phyloP scores from a whole-genome alignment of 306 rosid species.

The Lathyrus tuberosus region DNA sequence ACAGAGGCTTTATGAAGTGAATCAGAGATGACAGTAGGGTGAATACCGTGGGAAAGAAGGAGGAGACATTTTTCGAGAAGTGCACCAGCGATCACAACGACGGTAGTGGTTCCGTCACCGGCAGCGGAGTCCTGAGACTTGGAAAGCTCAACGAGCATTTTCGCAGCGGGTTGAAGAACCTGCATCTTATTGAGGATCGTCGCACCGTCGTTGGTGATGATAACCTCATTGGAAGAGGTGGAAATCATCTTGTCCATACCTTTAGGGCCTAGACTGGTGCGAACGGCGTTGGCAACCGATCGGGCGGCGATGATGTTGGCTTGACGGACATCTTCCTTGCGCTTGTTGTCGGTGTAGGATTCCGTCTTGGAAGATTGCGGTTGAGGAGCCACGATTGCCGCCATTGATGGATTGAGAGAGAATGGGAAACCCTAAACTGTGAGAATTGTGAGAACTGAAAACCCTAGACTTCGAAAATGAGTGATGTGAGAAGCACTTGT shows the following conservation, averaged over 20 bases:
- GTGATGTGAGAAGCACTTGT: background rate
- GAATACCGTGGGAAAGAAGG: conserved; percentile 83
- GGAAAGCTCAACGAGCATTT: conserved; percentile 97
- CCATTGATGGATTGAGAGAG: conserved; percentile 50
- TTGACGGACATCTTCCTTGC: conserved; percentile 91
- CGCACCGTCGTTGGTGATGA: conserved; percentile 98
- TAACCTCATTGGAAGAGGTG: conserved; percentile 82
- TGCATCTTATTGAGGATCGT: conserved; percentile 98
- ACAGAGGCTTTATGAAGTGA: conserved; percentile 78
- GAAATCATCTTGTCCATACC: conserved; percentile 99
- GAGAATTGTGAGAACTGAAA: conserved; percentile 8
- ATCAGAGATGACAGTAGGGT: conserved; percentile 87
- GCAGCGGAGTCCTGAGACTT: conserved; percentile 93
- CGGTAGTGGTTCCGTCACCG: conserved; percentile 96
- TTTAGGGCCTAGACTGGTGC: conserved; percentile 91
- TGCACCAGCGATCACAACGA: conserved; percentile 88
- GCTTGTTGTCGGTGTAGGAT: conserved; percentile 90
- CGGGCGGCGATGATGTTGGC: conserved; percentile 88
- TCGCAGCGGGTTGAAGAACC: conserved; percentile 95
- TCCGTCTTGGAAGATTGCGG: conserved; percentile 78
- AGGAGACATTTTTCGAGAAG: conserved; percentile 69
- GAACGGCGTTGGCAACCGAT: conserved; percentile 82
- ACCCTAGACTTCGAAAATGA: background rate
- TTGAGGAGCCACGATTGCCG: conserved; percentile 63
- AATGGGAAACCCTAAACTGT: background rate